phyloP scores from a whole-genome alignment of 2,329 filamentous ascomycete genomes.

The Colletotrichum somersetense region DNA sequence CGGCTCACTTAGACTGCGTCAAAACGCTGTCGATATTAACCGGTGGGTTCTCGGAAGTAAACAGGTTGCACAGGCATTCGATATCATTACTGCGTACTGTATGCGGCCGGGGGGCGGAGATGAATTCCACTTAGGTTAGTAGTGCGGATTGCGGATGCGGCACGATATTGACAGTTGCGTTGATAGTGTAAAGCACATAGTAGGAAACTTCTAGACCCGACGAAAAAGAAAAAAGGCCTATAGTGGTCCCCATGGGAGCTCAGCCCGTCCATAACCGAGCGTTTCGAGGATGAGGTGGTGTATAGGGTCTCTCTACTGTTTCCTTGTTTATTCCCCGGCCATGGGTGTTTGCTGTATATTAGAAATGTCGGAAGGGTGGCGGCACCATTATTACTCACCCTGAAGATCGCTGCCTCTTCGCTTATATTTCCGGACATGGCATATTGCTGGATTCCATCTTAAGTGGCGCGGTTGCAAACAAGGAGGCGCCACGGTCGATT shows the following conservation, averaged over 20 bases:
- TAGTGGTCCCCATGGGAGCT: not conserved
- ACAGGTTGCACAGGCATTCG: not conserved
- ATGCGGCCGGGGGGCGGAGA: slow-evolving; percentile 19
- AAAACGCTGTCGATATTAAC: slow-evolving; percentile 32
- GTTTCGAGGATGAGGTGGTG: slow-evolving; percentile 33
- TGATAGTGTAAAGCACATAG: not conserved
- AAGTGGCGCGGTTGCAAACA: not conserved
- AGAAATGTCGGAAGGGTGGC: slow-evolving; percentile 5
- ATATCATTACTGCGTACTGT: too few relatives aligned
- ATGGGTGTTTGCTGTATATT: slow-evolving; percentile 32
- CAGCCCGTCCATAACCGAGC: slow-evolving; percentile 9
- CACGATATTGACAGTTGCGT: not conserved
- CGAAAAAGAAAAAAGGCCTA: slow-evolving; percentile 1
- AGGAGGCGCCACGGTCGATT: slow-evolving; percentile 21
- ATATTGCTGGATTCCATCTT: not conserved
- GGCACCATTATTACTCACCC: slow-evolving; percentile 1
- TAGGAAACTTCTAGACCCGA: slow-evolving; percentile 23
- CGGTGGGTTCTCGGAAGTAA: slow-evolving; percentile 17
- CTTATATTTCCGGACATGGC: slow-evolving; percentile 5
- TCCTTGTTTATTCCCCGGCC: slow-evolving; percentile 37
- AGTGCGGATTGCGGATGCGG: slow-evolving; percentile 12
- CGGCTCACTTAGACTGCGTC: slow-evolving; percentile 26
- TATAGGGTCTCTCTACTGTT: slow-evolving; percentile 14
- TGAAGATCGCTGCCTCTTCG: not conserved
- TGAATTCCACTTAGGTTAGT: slow-evolving; percentile 16